Base-by-base conservation (phyloP, 2,329 filamentous ascomycete species). In the Dactylellina leptospora region DNA sequence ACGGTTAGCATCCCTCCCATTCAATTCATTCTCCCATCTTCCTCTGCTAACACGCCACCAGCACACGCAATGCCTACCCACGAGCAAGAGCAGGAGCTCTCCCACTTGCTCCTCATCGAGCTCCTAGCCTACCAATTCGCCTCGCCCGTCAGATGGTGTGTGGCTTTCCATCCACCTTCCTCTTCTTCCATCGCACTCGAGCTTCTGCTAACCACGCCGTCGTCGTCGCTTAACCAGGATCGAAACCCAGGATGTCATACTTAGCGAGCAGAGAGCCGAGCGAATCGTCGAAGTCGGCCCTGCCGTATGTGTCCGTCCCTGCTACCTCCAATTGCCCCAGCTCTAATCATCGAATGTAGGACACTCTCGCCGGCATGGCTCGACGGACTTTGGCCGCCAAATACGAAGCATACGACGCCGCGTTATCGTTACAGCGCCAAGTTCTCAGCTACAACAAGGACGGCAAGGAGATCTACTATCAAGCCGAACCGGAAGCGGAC, bases 381-480 rank as follows among this genome's bases (percentile, higher is more conserved):
- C 96, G 93, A 85, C 87, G 93, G 77, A 99, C 95, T 59, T 83
- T 99, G 74, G 92, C 93, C 73, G 93, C 92, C 79, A 97, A 97
- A 82, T 99, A 97, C 81, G 95, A 99, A 84, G 93, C 93, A 74
- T 96, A 97, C 82, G 95, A 99, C 82, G 95, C 95, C 63, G 95
- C 95, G 74, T 93, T 93, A 78, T 97, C 93, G 5, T 89, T 97
- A 44, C 93, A 97, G 82, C 88, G 95, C 80, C 93, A 97, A 81
- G 97, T 99, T 80, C 87, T 99, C 64, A 97, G 95, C 85, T 99
- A 97, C 84, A 97, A 96, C 85, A 99, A 99, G 82, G 95, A 99
- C 79, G 90, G 92, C 63, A 97, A 97, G 81, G 95, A 99, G 81
- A 99, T 99, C 75, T 99, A 99, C 84, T 99, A 99, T 82, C 93